Evolutionary conservation across 768 basidiomycete genomes (phyloP).

Genomic region (Auricularia auricula-judae): DNA sequence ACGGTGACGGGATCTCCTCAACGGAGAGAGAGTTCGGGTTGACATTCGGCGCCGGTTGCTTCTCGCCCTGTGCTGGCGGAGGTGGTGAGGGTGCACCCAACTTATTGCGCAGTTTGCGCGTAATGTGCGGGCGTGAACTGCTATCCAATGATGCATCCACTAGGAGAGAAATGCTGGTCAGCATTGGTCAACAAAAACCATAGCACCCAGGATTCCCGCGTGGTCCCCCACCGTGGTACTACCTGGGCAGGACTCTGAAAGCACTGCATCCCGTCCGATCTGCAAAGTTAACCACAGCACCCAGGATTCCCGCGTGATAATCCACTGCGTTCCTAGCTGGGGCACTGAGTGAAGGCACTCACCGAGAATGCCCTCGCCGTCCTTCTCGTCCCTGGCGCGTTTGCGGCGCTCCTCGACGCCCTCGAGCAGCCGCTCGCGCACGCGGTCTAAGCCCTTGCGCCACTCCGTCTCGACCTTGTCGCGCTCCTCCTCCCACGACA

Average conservation of each 20-base stretch:
- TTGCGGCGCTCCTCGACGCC: slow-evolving; percentile 75
- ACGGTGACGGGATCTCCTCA: slow-evolving; percentile 79
- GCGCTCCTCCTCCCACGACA: slow-evolving; percentile 68
- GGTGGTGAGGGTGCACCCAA: slow-evolving; percentile 62
- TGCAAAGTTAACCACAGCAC: neutral
- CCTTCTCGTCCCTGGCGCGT: slow-evolving; percentile 78
- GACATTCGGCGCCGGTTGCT: slow-evolving; percentile 15
- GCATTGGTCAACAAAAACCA: neutral
- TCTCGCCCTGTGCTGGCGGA: slow-evolving; percentile 31
- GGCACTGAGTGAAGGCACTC: slow-evolving; percentile 28
- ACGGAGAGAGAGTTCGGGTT: slow-evolving; percentile 81
- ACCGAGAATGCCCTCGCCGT: slow-evolving; percentile 71
- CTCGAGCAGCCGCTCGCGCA: slow-evolving; percentile 68
- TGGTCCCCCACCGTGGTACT: too few species aligned
- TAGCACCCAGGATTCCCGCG: too few species aligned
- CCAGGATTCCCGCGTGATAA: too few species aligned
- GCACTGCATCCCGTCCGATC: too few species aligned
- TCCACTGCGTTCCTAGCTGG: too few species aligned
- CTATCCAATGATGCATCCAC: slow-evolving; percentile 64
- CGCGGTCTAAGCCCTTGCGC: slow-evolving; percentile 60
- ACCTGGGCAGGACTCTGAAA: too few species aligned
- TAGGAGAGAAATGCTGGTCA: neutral
- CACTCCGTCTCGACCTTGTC: slow-evolving; percentile 76
- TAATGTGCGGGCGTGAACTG: slow-evolving; percentile 69
- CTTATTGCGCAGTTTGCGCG: slow-evolving; percentile 77